Conservation (phyloP, 257 asterid species). For the Anisodus tanguticus region DNA sequence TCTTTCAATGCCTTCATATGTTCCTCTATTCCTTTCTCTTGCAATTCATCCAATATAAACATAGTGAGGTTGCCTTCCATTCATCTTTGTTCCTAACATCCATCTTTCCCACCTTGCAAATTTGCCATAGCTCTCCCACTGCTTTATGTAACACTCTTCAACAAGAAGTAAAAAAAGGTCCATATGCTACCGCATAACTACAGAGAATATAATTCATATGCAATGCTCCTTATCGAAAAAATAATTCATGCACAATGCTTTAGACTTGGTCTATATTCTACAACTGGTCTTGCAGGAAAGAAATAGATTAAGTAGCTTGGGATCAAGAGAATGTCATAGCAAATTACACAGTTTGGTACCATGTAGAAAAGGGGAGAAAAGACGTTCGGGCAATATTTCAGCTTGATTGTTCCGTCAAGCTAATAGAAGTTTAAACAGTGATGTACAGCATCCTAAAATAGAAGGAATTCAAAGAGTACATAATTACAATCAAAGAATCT, state of each 20-base stretch:
- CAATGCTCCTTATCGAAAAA: not conserved
- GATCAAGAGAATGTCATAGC: slow-evolving; percentile 5
- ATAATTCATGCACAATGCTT: not conserved
- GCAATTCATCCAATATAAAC: slow-evolving; percentile 1
- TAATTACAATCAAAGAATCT: not conserved
- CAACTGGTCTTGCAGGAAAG: not conserved
- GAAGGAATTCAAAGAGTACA: slow-evolving; percentile 18
- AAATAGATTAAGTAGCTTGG: not conserved
- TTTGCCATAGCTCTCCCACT: not conserved
- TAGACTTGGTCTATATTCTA: not conserved
- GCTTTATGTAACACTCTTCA: not conserved
- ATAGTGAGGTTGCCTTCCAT: not conserved
- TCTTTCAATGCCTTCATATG: not conserved
- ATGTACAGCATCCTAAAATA: not conserved
- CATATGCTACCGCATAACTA: not conserved
- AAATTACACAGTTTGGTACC: not conserved
- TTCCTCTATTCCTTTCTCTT: not conserved
- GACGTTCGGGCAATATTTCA: not conserved
- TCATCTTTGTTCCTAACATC: not conserved
- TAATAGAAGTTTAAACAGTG: not conserved
- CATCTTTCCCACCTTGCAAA: not conserved
- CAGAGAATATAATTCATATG: not conserved
- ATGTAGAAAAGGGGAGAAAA: slow-evolving; percentile 2
- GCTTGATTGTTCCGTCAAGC: not conserved
- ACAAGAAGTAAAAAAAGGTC: not conserved